A percentile compares a stretch with the other conserved stretches of the same genome.
Evolutionary conservation across 495 filamentous ascomycete genomes (phyloP).

Genomic region (Tuber aestivum): DNA sequence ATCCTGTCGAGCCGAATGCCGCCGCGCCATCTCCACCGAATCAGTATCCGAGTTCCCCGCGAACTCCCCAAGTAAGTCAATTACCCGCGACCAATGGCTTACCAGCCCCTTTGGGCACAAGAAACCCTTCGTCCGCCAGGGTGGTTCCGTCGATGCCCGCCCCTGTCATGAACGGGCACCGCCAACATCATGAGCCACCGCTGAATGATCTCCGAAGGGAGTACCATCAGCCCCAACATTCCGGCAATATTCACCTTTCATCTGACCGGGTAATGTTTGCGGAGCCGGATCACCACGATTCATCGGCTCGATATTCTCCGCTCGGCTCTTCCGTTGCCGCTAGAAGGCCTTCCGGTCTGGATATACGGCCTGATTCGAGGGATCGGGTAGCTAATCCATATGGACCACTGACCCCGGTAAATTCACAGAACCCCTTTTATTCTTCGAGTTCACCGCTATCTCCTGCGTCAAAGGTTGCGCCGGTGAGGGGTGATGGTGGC

Average conservation of each 20-base stretch:
- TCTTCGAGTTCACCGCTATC: slow-evolving; percentile 31
- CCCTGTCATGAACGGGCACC: slow-evolving; percentile 23
- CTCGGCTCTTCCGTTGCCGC: slow-evolving; percentile 7
- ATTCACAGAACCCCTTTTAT: slow-evolving; percentile 24
- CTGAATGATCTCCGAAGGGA: slow-evolving; percentile 29
- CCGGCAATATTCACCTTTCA: slow-evolving; percentile 17
- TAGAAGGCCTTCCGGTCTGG: slow-evolving; percentile 25
- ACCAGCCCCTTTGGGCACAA: slow-evolving; percentile 9
- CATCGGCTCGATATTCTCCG: slow-evolving; percentile 23
- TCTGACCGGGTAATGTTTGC: slow-evolving; percentile 22
- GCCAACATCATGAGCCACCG: slow-evolving; percentile 25
- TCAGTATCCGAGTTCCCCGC: slow-evolving; percentile 38
- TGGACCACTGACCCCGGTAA: slow-evolving; percentile 3
- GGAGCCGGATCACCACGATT: slow-evolving; percentile 26
- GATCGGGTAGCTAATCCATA: slow-evolving; percentile 23
- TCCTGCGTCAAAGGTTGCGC: slow-evolving; percentile 19
- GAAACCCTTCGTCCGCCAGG: slow-evolving; percentile 18
- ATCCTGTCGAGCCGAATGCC: slow-evolving; percentile 37
- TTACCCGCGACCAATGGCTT: slow-evolving; percentile 21
- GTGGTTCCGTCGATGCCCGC: slow-evolving; percentile 20
- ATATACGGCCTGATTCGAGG: slow-evolving; percentile 19
- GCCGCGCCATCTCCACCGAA: slow-evolving; percentile 39
- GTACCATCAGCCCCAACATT: slow-evolving; percentile 18
- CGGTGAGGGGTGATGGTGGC: slow-evolving; percentile 13
- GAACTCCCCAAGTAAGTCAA: slow-evolving; percentile 36